Percentiles rank a stretch among this genome's conserved stretches.
Evolutionary conservation across 2,329 filamentous ascomycete species (phyloP).

Genomic region (Rutstroemia sydowiana): DNA sequence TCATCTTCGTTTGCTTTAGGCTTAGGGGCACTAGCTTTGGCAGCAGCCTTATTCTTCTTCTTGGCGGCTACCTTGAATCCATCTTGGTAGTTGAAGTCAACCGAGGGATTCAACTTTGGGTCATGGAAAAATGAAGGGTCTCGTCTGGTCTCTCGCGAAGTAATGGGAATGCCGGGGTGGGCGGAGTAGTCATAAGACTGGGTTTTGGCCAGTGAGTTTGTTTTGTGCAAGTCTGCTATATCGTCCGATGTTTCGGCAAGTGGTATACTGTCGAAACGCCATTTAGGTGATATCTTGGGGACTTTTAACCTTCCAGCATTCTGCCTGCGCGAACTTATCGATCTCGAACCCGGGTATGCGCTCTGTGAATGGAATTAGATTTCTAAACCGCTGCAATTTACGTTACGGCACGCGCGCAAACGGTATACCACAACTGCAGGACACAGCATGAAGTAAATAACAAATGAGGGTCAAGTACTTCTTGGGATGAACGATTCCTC

Average conservation of each 20-base stretch:
- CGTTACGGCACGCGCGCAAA: slow-evolving; percentile 22
- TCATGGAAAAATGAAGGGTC: slow-evolving; percentile 37
- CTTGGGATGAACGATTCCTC: neutral
- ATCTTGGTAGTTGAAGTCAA: slow-evolving; percentile 52
- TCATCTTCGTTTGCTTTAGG: slow-evolving; percentile 45
- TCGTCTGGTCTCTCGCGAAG: slow-evolving; percentile 12
- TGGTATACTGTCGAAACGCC: slow-evolving; percentile 11
- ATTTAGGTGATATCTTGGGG: slow-evolving; percentile 15
- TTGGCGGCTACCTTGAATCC: slow-evolving; percentile 49
- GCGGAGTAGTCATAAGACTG: slow-evolving; percentile 18
- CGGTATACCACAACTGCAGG: slow-evolving; percentile 29
- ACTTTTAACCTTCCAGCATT: slow-evolving; percentile 18
- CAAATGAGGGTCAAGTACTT: neutral
- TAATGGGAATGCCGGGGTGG: slow-evolving; percentile 18
- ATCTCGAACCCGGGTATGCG: slow-evolving; percentile 21
- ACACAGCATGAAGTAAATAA: slow-evolving; percentile 18
- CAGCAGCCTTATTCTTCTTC: slow-evolving; percentile 33
- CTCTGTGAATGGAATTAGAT: slow-evolving; percentile 27
- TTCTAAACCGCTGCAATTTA: slow-evolving; percentile 26
- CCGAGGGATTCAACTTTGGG: slow-evolving; percentile 36
- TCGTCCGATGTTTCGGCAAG: slow-evolving; percentile 4
- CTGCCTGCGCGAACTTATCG: slow-evolving; percentile 25
- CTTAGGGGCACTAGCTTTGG: slow-evolving; percentile 26
- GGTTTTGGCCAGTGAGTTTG: slow-evolving; percentile 24
- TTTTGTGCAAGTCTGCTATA: slow-evolving; percentile 19